Conservation (phyloP, 1,139 yeast genomes). For the Suhomyces yuchorum region DNA sequence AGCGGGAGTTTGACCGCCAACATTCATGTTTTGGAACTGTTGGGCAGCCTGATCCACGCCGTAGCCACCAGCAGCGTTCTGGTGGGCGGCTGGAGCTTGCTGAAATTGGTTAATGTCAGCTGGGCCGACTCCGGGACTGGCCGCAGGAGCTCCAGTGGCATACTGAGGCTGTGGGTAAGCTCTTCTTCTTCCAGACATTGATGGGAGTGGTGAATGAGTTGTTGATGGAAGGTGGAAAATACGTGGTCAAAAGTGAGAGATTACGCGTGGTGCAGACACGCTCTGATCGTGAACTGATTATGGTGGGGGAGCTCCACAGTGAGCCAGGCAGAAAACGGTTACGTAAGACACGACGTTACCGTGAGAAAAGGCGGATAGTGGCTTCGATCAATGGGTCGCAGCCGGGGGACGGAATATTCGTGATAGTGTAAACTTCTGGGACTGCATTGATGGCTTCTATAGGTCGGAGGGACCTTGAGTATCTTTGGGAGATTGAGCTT, state of each 20-base stretch:
- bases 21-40: constrained; percentile 44
- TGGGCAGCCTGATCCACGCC: constrained; percentile 40
- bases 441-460: no score
- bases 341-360: no score
- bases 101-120: constrained; percentile 16
- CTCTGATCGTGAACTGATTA: background rate
- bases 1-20: constrained; percentile 24
- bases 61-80: constrained; percentile 15
- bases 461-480: no score
- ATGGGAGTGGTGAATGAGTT: constrained; percentile 7
- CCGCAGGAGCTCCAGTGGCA: constrained; percentile 39
- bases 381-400: no score
- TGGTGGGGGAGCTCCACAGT: background rate
- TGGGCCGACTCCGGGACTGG: constrained; percentile 17
- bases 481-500: no score
- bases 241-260: constrained; percentile 15
- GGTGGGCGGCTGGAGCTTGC: constrained; percentile 12
- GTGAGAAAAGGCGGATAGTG: no score
- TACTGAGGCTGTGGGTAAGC: constrained; percentile 70
- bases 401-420: no score
- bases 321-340: background rate
- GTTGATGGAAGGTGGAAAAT: constrained; percentile 10
- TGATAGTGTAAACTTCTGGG: no score
- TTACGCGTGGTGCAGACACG: constrained; percentile 17
- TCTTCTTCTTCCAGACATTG: constrained; percentile 52